Evolutionary conservation across 176 grass and related monocot genomes (phyloP).

Genomic region (Oryza glaberrima): DNA sequence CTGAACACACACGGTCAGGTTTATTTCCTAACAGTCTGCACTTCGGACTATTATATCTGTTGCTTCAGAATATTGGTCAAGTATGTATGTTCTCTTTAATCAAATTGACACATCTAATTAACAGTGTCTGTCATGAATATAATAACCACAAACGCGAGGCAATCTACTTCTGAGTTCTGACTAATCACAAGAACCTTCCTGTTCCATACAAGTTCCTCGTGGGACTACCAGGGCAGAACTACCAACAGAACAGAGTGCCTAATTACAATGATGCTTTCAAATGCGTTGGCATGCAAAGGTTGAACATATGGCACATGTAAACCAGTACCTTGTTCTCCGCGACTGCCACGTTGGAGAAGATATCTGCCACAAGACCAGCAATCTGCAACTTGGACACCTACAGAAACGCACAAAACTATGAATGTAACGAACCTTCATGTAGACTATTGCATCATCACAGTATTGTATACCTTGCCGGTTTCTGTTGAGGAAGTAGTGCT

Average conservation of each 20-base stretch:
- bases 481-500: slow-evolving; percentile 26
- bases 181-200: slow-evolving; percentile 7
- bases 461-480: slow-evolving; percentile 51
- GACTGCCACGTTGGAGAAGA: slow-evolving; percentile 71
- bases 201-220: background rate
- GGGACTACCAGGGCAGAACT: background rate
- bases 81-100: background rate
- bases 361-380: slow-evolving; percentile 80
- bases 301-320: background rate
- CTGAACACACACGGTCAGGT: too few relatives aligned
- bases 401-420: slow-evolving; percentile 15
- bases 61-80: background rate
- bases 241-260: background rate
- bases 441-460: background rate
- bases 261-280: background rate
- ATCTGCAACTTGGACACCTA: slow-evolving; percentile 87
- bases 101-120: background rate
- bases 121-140: background rate
- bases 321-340: slow-evolving; percentile 89
- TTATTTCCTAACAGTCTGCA: background rate
- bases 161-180: background rate
- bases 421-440: background rate
- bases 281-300: background rate
- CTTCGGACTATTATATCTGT: background rate
- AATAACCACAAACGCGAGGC: background rate